Evolutionary conservation across 345 rosid species (phyloP).

Genomic region (Salix suchowensis): DNA sequence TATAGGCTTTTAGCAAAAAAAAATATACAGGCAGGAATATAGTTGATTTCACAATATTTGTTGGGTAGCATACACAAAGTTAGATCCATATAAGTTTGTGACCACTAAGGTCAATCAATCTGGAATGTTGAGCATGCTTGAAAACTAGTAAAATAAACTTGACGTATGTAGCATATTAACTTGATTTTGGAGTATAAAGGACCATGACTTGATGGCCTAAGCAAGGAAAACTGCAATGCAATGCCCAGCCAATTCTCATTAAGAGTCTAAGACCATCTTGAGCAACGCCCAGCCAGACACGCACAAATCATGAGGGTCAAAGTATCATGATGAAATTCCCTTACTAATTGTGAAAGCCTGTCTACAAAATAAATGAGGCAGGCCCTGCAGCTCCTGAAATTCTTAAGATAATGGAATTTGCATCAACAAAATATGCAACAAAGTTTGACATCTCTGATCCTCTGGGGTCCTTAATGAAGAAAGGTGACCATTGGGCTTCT

Average conservation of each 20-base stretch:
- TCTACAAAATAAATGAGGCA: background rate
- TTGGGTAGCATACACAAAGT: too few species aligned
- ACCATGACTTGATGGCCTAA: background rate
- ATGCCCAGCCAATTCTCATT: background rate
- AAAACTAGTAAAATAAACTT: too few species aligned
- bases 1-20: too few species aligned
- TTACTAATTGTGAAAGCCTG: background rate
- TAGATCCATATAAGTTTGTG: too few species aligned
- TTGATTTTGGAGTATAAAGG: background rate
- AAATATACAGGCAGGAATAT: too few species aligned
- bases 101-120: too few species aligned
- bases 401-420: background rate
- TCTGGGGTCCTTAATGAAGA: background rate
- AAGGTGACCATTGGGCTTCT: too few species aligned
- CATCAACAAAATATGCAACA: background rate
- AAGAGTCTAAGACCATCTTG: background rate
- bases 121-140: too few species aligned
- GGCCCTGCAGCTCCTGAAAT: background rate
- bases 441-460: background rate
- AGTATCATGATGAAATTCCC: background rate
- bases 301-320: background rate
- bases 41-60: too few species aligned
- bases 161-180: too few species aligned
- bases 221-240: background rate
- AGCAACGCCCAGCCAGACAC: background rate